Conservation (phyloP, 192 early-diverging fungal genomes). For the Dispira parvispora region DNA sequence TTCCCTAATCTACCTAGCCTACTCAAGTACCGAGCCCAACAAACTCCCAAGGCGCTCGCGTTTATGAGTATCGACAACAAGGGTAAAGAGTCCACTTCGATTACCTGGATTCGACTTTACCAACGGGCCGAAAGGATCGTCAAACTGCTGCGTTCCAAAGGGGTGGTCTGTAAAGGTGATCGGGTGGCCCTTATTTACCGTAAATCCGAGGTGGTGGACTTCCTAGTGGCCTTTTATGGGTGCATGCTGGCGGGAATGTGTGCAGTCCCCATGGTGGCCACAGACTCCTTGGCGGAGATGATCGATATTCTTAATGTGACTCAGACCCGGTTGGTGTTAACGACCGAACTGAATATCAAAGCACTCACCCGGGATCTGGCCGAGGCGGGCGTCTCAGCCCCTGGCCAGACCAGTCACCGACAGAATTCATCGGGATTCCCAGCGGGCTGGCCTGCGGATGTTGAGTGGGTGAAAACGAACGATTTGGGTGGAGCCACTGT, state of each 20-base stretch:
- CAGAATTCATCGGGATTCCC: background rate
- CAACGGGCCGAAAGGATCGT: slow-evolving; percentile 53
- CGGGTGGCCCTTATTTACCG: slow-evolving; percentile 63
- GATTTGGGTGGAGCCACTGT: slow-evolving; percentile 42
- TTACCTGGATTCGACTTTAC: slow-evolving; percentile 61
- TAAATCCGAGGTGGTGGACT: slow-evolving; percentile 68
- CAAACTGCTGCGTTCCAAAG: slow-evolving; percentile 43
- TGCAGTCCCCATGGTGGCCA: slow-evolving; percentile 71
- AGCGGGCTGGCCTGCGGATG: slow-evolving; percentile 33
- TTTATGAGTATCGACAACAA: slow-evolving; percentile 57
- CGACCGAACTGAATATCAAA: slow-evolving; percentile 61
- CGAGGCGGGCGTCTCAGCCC: slow-evolving; percentile 29
- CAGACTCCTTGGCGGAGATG: slow-evolving; percentile 63
- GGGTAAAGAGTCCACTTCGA: slow-evolving; percentile 44
- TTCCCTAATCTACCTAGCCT: slow-evolving; percentile 52
- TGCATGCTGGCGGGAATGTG: slow-evolving; percentile 66
- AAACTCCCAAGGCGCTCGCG: slow-evolving; percentile 35
- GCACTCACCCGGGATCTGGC: slow-evolving; percentile 55
- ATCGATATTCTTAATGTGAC: slow-evolving; percentile 55
- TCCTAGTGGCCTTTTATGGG: slow-evolving; percentile 61
- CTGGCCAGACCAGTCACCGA: background rate
- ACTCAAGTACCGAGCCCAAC: slow-evolving; percentile 42
- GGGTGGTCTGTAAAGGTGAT: slow-evolving; percentile 39
- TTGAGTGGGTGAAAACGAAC: slow-evolving; percentile 73
- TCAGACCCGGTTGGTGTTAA: slow-evolving; percentile 48